Conservation (phyloP, 179 eudicot species). For the Camellia oleifera region DNA sequence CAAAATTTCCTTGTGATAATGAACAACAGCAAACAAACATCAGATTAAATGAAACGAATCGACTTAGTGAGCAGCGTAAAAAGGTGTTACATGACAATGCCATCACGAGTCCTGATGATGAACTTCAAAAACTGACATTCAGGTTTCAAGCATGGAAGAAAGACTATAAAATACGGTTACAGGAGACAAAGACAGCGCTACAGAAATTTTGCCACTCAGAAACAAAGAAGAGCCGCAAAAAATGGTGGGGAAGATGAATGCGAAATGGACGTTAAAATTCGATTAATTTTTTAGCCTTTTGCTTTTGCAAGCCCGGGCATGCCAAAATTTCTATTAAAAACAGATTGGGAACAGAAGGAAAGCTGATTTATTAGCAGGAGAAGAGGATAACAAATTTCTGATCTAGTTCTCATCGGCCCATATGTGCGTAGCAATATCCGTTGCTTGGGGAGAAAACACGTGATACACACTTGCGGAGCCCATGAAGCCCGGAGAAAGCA, state of each 20-base stretch:
- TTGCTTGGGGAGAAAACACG: slow-evolving; percentile 4
- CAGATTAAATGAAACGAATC: neutral
- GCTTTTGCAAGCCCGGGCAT: neutral
- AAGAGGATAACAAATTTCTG: neutral
- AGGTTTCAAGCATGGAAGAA: slow-evolving; percentile 72
- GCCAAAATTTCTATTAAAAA: neutral
- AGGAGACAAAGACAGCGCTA: slow-evolving; percentile 48
- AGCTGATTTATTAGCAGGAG: neutral
- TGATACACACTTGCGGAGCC: neutral
- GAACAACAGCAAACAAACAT: slow-evolving; percentile 2
- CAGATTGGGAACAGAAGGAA: neutral
- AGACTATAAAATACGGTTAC: slow-evolving; percentile 61
- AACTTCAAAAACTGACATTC: slow-evolving; percentile 56
- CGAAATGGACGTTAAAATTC: neutral
- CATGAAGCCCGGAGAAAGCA: neutral
- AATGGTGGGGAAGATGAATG: slow-evolving; percentile 54
- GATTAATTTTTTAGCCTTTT: neutral
- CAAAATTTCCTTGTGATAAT: neutral
- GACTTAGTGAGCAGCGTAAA: slow-evolving; percentile 1
- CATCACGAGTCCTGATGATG: slow-evolving; percentile 32
- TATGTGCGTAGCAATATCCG: neutral
- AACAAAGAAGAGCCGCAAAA: slow-evolving; percentile 38
- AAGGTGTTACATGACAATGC: neutral
- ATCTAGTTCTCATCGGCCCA: neutral
- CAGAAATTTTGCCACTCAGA: slow-evolving; percentile 50